phyloP scores from a whole-genome alignment of 225 moss, liverwort and hornwort genomes.

The Sphagnum tenellum region DNA sequence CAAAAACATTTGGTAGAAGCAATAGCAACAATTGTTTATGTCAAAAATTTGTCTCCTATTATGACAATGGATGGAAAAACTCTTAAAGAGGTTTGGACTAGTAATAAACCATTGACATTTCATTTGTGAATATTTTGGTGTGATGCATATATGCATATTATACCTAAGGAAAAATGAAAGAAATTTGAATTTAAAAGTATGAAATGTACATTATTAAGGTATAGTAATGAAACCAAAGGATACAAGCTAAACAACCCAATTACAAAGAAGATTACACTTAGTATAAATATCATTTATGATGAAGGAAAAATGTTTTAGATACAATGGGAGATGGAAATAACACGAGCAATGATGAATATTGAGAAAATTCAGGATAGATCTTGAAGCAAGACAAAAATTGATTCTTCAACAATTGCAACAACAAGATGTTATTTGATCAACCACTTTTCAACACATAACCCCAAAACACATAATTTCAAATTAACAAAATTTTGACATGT shows the following conservation, averaged over 20 bases:
- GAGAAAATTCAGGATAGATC: too few relatives aligned
- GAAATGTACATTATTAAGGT: background rate
- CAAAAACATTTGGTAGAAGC: background rate
- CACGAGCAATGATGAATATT: too few relatives aligned
- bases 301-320: too few relatives aligned
- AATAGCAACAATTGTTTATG: background rate
- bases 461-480: too few relatives aligned
- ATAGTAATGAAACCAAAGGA: background rate
- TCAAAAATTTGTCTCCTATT: background rate
- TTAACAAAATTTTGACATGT: too few relatives aligned
- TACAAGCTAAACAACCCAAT: background rate
- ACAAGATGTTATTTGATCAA: too few relatives aligned
- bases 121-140: slow-evolving; percentile 5
- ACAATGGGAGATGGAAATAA: too few relatives aligned
- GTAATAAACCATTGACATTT: background rate
- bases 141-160: slow-evolving; percentile 1
- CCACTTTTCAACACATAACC: too few relatives aligned
- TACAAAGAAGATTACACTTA: background rate
- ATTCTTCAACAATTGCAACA: too few relatives aligned
- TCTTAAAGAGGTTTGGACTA: background rate
- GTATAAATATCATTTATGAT: too few relatives aligned
- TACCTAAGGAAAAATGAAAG: background rate
- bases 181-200: background rate
- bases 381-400: too few relatives aligned
- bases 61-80: background rate